These are phyloP conservation scores for Oldenlandia corymbosa DNA, from an alignment of 257 asterid species.

Conservation along the genomic window DNA sequence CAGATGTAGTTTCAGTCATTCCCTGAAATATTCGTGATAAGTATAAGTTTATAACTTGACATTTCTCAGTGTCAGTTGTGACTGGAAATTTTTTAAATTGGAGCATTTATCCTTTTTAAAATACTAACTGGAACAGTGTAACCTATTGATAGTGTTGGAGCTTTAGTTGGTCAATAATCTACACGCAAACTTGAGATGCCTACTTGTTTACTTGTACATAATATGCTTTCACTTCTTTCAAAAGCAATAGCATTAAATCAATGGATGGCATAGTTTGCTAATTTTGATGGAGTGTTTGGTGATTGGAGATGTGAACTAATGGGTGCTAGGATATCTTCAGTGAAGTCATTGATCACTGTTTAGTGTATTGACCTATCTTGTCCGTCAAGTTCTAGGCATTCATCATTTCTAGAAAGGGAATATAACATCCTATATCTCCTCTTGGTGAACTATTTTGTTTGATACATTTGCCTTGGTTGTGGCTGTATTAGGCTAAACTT, in stretches of 20 bases:
- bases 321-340: neutral
- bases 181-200: neutral
- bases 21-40: neutral
- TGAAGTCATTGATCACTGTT: too few relatives aligned
- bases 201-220: neutral
- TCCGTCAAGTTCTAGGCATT: neutral
- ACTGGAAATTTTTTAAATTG: neutral
- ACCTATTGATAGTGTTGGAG: too few relatives aligned
- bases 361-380: neutral
- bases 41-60: neutral
- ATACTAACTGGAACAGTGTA: too few relatives aligned
- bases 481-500: slow-evolving; percentile 42
- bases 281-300: neutral
- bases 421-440: neutral
- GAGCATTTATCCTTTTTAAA: neutral
- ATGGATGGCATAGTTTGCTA: neutral
- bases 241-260: neutral
- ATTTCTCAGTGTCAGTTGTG: neutral
- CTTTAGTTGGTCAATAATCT: neutral
- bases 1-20: neutral
- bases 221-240: neutral
- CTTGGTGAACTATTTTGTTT: neutral
- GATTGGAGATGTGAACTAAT: neutral
- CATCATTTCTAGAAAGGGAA: neutral
- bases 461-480: neutral